Conservation (phyloP, 2,329 filamentous ascomycete species). For the Pseudogymnoascus sp. region DNA sequence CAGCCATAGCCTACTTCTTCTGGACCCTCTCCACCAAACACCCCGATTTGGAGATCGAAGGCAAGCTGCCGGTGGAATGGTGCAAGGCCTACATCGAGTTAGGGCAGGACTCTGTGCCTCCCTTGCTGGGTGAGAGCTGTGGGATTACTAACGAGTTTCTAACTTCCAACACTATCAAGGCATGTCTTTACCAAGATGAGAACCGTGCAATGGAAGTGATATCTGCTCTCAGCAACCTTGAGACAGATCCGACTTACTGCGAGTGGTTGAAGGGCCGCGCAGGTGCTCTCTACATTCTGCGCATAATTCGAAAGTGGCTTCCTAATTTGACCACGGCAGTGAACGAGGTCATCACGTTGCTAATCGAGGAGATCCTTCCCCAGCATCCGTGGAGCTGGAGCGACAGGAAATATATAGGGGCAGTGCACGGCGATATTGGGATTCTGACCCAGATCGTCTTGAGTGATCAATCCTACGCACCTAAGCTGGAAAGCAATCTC, state of each 20-base stretch:
- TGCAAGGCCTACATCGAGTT: conserved; percentile 14
- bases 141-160: conserved; percentile 15
- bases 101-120: conserved; percentile 5
- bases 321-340: conserved; percentile 40
- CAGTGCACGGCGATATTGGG: conserved; percentile 60
- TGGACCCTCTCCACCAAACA: conserved; percentile 39
- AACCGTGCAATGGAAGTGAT: conserved; percentile 6
- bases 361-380: conserved; percentile 53
- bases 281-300: conserved; percentile 60
- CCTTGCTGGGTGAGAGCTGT: background rate
- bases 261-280: conserved; percentile 48
- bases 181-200: conserved; percentile 12
- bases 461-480: conserved; percentile 47
- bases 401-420: conserved; percentile 55
- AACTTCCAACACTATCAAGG: conserved; percentile 13
- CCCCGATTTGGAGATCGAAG: conserved; percentile 36
- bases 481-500: conserved; percentile 46
- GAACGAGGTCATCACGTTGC: conserved; percentile 46
- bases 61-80: conserved; percentile 12
- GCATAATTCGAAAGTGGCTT: conserved; percentile 40
- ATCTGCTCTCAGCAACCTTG: background rate
- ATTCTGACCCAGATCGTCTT: conserved; percentile 64
- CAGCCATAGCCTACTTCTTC: conserved; percentile 50
- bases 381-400: conserved; percentile 56
- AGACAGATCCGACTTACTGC: conserved; percentile 1